A percentile compares a stretch with the other conserved stretches of the same genome.
Conservation (phyloP, 257 asterid species). For the Solanum sitiens region DNA sequence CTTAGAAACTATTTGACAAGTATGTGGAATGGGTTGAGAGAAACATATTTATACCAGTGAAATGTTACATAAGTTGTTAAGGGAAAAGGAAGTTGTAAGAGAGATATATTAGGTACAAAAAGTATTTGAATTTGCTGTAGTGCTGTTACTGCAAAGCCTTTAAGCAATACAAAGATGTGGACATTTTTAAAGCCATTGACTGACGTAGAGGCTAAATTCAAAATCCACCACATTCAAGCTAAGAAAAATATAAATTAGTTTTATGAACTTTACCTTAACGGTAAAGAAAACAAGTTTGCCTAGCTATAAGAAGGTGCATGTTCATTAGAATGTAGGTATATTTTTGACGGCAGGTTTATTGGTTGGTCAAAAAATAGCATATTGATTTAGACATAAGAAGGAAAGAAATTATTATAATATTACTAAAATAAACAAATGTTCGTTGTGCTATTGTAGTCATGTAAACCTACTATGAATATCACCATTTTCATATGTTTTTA, state of each 20-base stretch:
- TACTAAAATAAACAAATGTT: neutral
- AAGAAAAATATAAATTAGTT: neutral
- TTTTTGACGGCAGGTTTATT: neutral
- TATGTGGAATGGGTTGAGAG: neutral
- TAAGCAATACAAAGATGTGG: conserved; percentile 38
- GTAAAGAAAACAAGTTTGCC: neutral
- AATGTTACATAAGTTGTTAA: conserved; percentile 4
- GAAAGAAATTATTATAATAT: neutral
- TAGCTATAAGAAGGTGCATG: neutral
- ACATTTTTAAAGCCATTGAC: conserved; percentile 14
- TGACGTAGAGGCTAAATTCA: conserved; percentile 26
- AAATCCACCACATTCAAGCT: conserved; percentile 12
- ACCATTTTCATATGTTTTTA: neutral
- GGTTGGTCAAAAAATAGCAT: neutral
- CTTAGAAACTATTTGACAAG: neutral
- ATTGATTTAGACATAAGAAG: neutral
- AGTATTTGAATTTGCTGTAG: conserved; percentile 10
- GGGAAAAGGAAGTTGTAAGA: neutral
- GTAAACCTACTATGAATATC: neutral
- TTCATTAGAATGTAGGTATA: neutral
- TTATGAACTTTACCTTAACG: conserved; percentile 12
- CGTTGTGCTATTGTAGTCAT: neutral
- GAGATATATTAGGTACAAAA: conserved; percentile 21
- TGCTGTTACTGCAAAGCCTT: conserved; percentile 22
- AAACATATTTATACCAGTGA: conserved; percentile 14